Evolutionary conservation across 1,284 basidiomycete species (phyloP), one percentile per base, ranked within the genome.

Genomic region (Cutaneotrichosporon sp.): DNA sequence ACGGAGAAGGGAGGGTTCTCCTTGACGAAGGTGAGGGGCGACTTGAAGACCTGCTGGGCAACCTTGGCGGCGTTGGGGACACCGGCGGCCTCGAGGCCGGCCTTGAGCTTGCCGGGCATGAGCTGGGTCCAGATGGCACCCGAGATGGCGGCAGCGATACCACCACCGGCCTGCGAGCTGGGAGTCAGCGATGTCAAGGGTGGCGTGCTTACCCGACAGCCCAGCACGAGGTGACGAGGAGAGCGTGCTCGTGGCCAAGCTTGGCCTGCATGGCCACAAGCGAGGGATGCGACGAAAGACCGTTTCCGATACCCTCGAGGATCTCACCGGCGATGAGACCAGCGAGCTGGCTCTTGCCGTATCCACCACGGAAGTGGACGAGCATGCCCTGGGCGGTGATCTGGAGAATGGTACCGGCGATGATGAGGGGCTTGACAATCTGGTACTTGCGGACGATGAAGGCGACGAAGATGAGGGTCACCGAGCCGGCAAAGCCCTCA

Each of bases 241-340:
- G 64, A 8, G 64, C 64, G 51, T 65, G 57, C 51, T 65, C 64
- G 54, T 65, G 64, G 31, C 64, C 49, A 5, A 65, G 49, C 54
- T 59, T 62, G n/a, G 64, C 60, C 58, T 65, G 64, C 64, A 65
- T 61, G 7, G 59, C 64, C 9, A 65, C 58, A 1, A 62, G 54
- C 7, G 57, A 43, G 13, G 80, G 78, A 67, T 81, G 81, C 2
- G 74, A 64, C 68, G 79, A 80, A 49, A 81, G 60, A 53, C 74
- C 71, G 58, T 63, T 76, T 7, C 73, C 80, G 51, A 82, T 68
- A 66, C 80, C 81, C 25, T 81, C 72, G 5, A 81, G 62, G 51
- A 82, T 67, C 65, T 82, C 76, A 16, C 72, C 78, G 1, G 73
- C 80, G 56, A 81, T 70, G 20, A 81, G 66, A 53, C 77, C 78